Conservation (phyloP, 257 asterid species). For the Salvia rosmarinus region DNA sequence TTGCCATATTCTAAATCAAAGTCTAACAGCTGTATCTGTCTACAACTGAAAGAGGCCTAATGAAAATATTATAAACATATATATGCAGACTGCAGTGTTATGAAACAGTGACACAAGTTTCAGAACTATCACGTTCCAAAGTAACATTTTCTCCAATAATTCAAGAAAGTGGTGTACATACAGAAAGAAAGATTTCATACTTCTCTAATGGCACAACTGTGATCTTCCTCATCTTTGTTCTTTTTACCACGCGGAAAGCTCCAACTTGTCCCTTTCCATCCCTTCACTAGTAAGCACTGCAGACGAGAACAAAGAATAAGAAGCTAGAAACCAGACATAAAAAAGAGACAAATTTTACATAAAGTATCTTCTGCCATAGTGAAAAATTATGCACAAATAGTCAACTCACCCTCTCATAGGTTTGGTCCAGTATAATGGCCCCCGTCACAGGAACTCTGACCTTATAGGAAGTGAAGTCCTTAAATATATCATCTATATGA, state of each 20-base stretch:
- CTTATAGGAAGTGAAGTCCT: constrained; percentile 87
- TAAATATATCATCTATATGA: constrained; percentile 82
- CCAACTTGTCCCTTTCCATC: constrained; percentile 95
- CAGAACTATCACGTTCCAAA: neutral
- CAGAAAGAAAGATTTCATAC: constrained; percentile 43
- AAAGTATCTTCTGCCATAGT: neutral
- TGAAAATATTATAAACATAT: neutral
- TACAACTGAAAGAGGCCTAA: too few relatives aligned
- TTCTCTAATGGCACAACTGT: constrained; percentile 82
- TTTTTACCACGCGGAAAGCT: constrained; percentile 95
- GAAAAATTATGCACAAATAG: neutral
- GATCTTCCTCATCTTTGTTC: constrained; percentile 87
- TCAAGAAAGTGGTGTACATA: constrained; percentile 7
- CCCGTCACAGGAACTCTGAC: constrained; percentile 92
- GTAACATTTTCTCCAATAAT: constrained; percentile 5
- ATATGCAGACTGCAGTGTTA: neutral
- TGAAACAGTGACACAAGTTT: neutral
- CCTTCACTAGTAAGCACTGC: constrained; percentile 85
- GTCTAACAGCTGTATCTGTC: too few relatives aligned
- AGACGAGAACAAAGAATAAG: neutral
- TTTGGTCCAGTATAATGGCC: constrained; percentile 82
- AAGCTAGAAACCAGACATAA: constrained; percentile 10
- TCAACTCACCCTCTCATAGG: constrained; percentile 72
- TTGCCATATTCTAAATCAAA: too few relatives aligned
- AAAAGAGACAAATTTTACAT: neutral